Evolutionary conservation across 2,329 filamentous ascomycete species (phyloP).

Genomic region (Stagonosporopsis chrysanthemi): DNA sequence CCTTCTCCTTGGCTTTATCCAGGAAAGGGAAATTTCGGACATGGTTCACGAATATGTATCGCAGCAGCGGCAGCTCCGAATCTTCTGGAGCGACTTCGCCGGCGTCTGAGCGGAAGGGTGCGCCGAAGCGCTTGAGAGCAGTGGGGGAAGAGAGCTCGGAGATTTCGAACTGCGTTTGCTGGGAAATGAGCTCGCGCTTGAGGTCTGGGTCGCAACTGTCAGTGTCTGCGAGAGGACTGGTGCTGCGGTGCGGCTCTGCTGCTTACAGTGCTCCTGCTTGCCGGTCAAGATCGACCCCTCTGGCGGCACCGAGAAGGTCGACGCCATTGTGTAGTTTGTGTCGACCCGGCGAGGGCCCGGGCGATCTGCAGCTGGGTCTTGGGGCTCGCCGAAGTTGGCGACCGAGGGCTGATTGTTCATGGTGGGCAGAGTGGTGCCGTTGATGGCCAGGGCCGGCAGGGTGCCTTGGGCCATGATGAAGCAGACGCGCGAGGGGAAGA

Average conservation of each 20-base stretch:
- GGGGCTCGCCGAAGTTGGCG: slow-evolving; percentile 27
- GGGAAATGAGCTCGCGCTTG: slow-evolving; percentile 90
- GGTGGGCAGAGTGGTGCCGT: slow-evolving; percentile 42
- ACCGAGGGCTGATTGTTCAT: slow-evolving; percentile 36
- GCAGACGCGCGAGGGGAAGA: slow-evolving; percentile 12
- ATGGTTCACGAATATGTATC: slow-evolving; percentile 98
- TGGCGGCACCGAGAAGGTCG: slow-evolving; percentile 58
- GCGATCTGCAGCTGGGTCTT: slow-evolving; percentile 17
- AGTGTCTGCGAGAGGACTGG: slow-evolving; percentile 6
- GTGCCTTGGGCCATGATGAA: slow-evolving; percentile 36
- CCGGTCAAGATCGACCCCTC: slow-evolving; percentile 76
- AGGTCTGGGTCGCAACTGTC: slow-evolving; percentile 67
- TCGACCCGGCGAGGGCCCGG: slow-evolving; percentile 37
- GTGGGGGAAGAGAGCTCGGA: slow-evolving; percentile 93
- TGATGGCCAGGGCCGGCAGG: slow-evolving; percentile 36
- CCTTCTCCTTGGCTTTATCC: slow-evolving; percentile 95
- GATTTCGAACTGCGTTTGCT: slow-evolving; percentile 91
- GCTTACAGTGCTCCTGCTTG: slow-evolving; percentile 95
- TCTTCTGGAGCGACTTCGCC: slow-evolving; percentile 93
- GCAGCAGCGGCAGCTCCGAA: slow-evolving; percentile 89
- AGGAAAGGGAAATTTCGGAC: slow-evolving; percentile 97
- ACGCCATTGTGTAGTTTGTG: slow-evolving; percentile 49
- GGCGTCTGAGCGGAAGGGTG: slow-evolving; percentile 89
- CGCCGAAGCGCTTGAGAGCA: slow-evolving; percentile 91
- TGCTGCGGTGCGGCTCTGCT: background rate